phyloP scores from a whole-genome alignment of 768 basidiomycete genomes.

The Rubroboletus satanas region DNA sequence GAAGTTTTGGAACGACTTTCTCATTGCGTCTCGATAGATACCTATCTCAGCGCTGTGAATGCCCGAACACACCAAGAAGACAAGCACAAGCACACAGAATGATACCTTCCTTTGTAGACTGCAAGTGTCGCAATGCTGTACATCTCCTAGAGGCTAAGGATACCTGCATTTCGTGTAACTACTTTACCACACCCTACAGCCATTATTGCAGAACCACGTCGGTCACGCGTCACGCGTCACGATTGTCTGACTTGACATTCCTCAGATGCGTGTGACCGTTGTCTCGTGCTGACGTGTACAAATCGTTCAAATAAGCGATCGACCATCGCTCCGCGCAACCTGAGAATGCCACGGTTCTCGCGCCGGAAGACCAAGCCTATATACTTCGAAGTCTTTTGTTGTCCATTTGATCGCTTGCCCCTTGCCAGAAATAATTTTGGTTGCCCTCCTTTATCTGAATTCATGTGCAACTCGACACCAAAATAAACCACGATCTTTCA shows the following conservation, averaged over 20 bases:
- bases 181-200: background rate
- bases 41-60: conserved; percentile 60
- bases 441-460: background rate
- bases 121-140: background rate
- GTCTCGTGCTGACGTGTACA: background rate
- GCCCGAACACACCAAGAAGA: conserved; percentile 23
- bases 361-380: background rate
- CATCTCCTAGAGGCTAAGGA: conserved; percentile 10
- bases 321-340: background rate
- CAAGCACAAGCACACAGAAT: background rate
- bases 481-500: background rate
- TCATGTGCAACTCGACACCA: background rate
- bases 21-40: conserved; percentile 37
- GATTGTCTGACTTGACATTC: background rate
- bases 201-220: background rate
- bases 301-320: background rate
- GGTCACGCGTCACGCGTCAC: too few relatives aligned
- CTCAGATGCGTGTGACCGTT: background rate
- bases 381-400: background rate
- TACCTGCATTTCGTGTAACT: conserved; percentile 10
- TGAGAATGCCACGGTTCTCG: background rate
- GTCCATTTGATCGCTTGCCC: background rate
- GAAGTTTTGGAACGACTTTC: background rate
- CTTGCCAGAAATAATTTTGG: background rate
- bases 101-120: background rate